A percentile compares a stretch with the other conserved stretches of the same genome.
Evolutionary conservation across 2,329 filamentous ascomycete species (phyloP).

Genomic region (Penicillium sp.): DNA sequence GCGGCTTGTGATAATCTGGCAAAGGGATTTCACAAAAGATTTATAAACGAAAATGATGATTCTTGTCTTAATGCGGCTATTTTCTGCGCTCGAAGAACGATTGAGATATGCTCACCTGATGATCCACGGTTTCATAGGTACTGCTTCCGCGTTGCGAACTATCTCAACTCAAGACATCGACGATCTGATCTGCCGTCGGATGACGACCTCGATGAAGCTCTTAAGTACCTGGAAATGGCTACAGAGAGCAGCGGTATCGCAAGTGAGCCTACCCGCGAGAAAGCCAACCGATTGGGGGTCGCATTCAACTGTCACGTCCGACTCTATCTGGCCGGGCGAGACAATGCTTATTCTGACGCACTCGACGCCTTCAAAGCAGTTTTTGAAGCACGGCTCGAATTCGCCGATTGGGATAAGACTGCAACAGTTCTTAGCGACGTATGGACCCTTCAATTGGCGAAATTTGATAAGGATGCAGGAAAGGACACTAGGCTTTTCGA

Average conservation of each 20-base stretch:
- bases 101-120: background rate
- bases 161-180: background rate
- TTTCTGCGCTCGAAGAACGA: background rate
- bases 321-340: background rate
- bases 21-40: background rate
- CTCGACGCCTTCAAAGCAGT: background rate
- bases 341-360: background rate
- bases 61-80: background rate
- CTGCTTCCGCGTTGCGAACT: conserved; percentile 1
- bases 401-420: background rate
- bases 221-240: background rate
- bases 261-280: background rate
- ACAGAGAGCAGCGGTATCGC: background rate
- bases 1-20: background rate
- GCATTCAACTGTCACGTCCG: background rate
- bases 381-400: background rate
- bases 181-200: background rate
- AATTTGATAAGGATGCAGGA: background rate
- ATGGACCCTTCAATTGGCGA: background rate
- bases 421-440: background rate
- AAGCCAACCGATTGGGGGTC: background rate
- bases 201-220: background rate
- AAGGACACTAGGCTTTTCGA: background rate
- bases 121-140: background rate
- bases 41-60: background rate